Evolutionary conservation across 2,329 filamentous ascomycete species (phyloP), one percentile per base, ranked within the genome.

Genomic region (Xenoacremonium recifei): DNA sequence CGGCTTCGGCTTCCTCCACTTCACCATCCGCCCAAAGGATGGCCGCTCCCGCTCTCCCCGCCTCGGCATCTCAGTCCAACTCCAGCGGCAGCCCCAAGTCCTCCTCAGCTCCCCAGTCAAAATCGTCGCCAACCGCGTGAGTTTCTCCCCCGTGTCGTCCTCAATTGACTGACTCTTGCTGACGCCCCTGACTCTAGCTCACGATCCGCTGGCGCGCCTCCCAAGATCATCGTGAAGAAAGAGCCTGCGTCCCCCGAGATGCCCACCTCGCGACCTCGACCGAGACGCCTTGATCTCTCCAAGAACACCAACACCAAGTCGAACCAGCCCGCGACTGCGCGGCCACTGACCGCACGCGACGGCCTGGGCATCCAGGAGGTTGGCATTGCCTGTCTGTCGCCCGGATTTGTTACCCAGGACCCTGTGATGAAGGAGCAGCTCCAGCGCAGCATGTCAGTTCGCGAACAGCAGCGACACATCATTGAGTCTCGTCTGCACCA

Each of bases 361-460:
- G 80, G 84, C 17, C 71, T 93, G 27, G 87, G 79, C 31, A 92
- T 97, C 60, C 90, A 95, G 58, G 89, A 96, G 66, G 87, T 97
- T 19, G 93, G 93, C 44, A 77, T 97, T 42, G 92, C 92, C 31
- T 99, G 93, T 60, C 75, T 99, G 41, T 97, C 93, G 3, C 93
- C 93, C 0, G 93, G 93, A 40, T 97, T 99, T 60, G 84, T 95
- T 53, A 97, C 93, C 13, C 88, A 97, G 57, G 90, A 99, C 66
- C 92, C 93, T n/a, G 80, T 87, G 16, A 95, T 96, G 89, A 85
- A 93, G 61, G 89, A 96, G 67, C 91, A 97, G 66, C 73, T 99
- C 39, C 90, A 97, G 68, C 83, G 92, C 54, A 97, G 93, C 67
- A 82, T 96, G 67, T 90, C 87, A 34, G 91, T 99, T 21, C 79